These are phyloP conservation scores for Detonula confervacea DNA, from an alignment of 352 stramenopile genomes.

Conservation along the genomic window DNA sequence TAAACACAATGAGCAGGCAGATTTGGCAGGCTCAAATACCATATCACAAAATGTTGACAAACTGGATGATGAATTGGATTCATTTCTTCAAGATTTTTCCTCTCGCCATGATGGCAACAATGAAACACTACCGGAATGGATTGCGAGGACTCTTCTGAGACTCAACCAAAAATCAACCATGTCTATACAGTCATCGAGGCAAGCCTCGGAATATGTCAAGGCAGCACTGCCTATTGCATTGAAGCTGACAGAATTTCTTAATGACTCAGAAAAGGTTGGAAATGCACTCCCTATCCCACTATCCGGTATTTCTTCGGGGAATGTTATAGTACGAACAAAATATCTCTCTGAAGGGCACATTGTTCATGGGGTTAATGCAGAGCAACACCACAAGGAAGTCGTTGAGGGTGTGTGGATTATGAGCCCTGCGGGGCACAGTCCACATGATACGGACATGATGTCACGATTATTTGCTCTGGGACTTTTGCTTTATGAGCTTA, in stretches of 20 bases:
- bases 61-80: too few species aligned
- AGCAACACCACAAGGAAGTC: neutral
- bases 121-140: too few species aligned
- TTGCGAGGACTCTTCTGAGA: too few species aligned
- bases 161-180: too few species aligned
- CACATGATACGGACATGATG: neutral
- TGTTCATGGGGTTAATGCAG: neutral
- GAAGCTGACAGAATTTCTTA: neutral
- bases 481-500: slow-evolving; percentile 1
- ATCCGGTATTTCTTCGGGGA: neutral
- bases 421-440: slow-evolving; percentile 1
- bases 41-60: too few species aligned
- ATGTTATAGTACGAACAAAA: slow-evolving; percentile 5
- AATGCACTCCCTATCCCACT: neutral
- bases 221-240: neutral
- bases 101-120: too few species aligned
- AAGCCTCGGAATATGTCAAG: too few species aligned
- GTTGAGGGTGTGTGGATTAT: slow-evolving; percentile 2
- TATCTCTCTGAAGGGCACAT: neutral
- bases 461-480: slow-evolving; percentile 8
- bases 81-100: too few species aligned
- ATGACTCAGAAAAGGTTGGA: neutral
- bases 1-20: too few species aligned
- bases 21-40: too few species aligned
- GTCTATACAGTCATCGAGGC: too few species aligned